Percentiles rank a stretch among this genome's conserved stretches.
These are phyloP conservation scores for Stemphylium lycopersici DNA, from an alignment of 2,329 filamentous ascomycete genomes.

Conservation along the genomic window DNA sequence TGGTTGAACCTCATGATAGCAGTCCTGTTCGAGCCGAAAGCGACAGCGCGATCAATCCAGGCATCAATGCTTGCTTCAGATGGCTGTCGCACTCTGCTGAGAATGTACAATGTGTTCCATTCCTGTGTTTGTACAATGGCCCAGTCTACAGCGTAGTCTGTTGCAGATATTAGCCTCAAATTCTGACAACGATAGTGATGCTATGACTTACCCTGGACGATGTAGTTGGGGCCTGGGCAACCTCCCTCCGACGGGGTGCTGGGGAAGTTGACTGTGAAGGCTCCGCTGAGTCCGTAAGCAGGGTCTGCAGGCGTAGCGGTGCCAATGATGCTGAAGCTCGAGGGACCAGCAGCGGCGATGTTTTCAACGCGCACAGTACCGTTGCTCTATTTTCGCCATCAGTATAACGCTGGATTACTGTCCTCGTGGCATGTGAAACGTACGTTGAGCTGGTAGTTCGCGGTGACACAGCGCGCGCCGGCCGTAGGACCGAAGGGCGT, in stretches of 20 bases:
- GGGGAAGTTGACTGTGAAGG: slow-evolving; percentile 35
- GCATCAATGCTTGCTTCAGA: slow-evolving; percentile 26
- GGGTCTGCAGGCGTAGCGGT: slow-evolving; percentile 30
- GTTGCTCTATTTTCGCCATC: slow-evolving; percentile 16
- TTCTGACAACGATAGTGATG: not conserved
- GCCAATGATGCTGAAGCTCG: slow-evolving; percentile 24
- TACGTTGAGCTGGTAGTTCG: slow-evolving; percentile 34
- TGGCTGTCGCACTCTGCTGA: slow-evolving; percentile 34
- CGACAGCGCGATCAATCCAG: slow-evolving; percentile 13
- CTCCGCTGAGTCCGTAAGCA: slow-evolving; percentile 29
- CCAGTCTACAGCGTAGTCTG: slow-evolving; percentile 34
- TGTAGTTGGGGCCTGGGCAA: slow-evolving; percentile 39
- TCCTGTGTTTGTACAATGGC: slow-evolving; percentile 39
- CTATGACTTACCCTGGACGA: slow-evolving; percentile 32
- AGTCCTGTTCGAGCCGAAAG: slow-evolving; percentile 22
- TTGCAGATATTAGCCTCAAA: not conserved
- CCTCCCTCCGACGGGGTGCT: slow-evolving; percentile 12
- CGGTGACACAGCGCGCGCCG: slow-evolving; percentile 32
- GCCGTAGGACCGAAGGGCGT: slow-evolving; percentile 36
- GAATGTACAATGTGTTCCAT: slow-evolving; percentile 37
- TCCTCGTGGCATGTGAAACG: not conserved
- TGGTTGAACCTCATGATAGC: slow-evolving; percentile 29
- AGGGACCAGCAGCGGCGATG: slow-evolving; percentile 24
- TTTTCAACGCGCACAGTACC: slow-evolving; percentile 35
- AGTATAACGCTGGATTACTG: not conserved